Percentiles rank a stretch among this genome's conserved stretches.
These are phyloP conservation scores for Phaseolus coccineus DNA, from an alignment of 331 rosid species.

Conservation along the genomic window DNA sequence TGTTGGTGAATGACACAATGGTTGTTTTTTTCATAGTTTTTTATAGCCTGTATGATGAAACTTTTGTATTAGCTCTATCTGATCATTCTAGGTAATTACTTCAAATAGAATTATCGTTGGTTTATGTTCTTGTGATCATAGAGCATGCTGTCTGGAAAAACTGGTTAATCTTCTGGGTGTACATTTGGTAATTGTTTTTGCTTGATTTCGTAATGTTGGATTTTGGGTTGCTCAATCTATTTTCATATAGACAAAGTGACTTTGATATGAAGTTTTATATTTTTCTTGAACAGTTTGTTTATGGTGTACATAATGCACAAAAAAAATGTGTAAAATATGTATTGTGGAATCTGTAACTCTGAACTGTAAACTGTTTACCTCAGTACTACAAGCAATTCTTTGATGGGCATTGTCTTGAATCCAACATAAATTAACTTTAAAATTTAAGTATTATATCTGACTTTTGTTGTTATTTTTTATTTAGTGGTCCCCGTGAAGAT, in stretches of 20 bases:
- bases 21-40: conserved; percentile 50
- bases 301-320: neutral
- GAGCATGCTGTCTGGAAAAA: neutral
- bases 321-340: neutral
- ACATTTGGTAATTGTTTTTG: neutral
- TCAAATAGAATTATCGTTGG: neutral
- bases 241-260: neutral
- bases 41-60: conserved; percentile 42
- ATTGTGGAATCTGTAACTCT: neutral
- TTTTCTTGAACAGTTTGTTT: neutral
- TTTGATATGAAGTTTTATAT: neutral
- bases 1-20: conserved; percentile 38
- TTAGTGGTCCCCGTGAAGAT: conserved; percentile 91
- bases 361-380: neutral
- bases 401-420: neutral
- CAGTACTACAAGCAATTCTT: neutral
- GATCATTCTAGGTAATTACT: conserved; percentile 19
- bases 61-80: conserved; percentile 20
- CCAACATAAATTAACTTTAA: neutral
- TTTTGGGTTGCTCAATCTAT: neutral
- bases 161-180: neutral
- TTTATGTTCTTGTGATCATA: neutral
- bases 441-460: neutral
- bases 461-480: neutral
- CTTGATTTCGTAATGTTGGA: neutral